Evolutionary conservation across 129 eudicot species (phyloP).

Genomic region (Scalesia atractyloides): DNA sequence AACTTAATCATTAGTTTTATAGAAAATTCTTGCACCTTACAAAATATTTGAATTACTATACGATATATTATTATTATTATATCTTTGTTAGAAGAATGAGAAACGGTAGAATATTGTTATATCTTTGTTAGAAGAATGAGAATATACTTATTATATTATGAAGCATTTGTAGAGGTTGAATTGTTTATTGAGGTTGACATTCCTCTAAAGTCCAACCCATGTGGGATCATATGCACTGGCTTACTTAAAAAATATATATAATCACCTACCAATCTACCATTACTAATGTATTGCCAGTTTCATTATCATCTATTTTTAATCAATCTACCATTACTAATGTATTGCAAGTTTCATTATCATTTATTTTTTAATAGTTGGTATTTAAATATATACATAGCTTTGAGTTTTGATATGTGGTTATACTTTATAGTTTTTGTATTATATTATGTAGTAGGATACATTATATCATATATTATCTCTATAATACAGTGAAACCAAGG

Average conservation of each 20-base stretch:
- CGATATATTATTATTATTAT: background rate
- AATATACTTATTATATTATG: background rate
- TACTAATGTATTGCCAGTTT: background rate
- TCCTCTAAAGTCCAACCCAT: background rate
- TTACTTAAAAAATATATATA: background rate
- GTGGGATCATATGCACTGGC: slow-evolving; percentile 6
- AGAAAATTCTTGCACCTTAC: background rate
- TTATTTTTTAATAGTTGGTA: too few relatives aligned
- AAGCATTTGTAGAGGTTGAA: slow-evolving; percentile 3
- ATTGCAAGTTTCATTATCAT: background rate
- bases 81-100: background rate
- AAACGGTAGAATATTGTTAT: background rate
- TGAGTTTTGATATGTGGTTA: too few relatives aligned
- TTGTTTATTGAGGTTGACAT: slow-evolving; percentile 23
- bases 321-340: background rate
- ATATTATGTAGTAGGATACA: too few relatives aligned
- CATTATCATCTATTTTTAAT: background rate
- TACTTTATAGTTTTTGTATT: too few relatives aligned
- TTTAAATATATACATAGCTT: too few relatives aligned
- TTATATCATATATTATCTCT: too few relatives aligned
- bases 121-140: background rate
- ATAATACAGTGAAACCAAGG: too few relatives aligned
- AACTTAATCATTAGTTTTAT: background rate
- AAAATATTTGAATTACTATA: background rate
- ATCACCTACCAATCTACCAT: background rate